Evolutionary conservation across 176 grass and related monocot species (phyloP).

Genomic region (Oryza rufipogon): DNA sequence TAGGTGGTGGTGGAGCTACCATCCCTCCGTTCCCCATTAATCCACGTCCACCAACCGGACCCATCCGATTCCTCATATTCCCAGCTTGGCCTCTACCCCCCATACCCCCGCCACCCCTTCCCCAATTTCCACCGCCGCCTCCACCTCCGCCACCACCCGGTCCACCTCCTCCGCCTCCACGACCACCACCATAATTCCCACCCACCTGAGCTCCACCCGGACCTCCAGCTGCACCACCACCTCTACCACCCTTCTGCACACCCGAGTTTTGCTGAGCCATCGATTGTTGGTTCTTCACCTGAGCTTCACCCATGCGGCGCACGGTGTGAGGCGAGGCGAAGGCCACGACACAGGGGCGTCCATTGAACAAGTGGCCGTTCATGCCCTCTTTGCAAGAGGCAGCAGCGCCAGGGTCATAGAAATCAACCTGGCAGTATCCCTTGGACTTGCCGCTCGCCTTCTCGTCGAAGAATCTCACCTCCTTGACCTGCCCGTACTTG

Average conservation of each 20-base stretch:
- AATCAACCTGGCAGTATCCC: constrained; percentile 77
- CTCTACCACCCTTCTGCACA: constrained; percentile 55
- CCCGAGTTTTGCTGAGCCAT: constrained; percentile 49
- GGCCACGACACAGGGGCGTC: constrained; percentile 72
- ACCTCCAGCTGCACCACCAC: constrained; percentile 39
- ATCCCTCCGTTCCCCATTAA: constrained; percentile 67
- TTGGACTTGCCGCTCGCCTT: constrained; percentile 82
- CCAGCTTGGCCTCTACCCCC: constrained; percentile 54
- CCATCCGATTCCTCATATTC: constrained; percentile 67
- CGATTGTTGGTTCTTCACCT: constrained; percentile 64
- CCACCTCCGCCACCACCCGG: constrained; percentile 16
- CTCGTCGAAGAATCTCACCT: constrained; percentile 79
- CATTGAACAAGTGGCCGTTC: constrained; percentile 75
- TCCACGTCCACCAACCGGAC: constrained; percentile 53
- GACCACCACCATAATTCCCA: constrained; percentile 48
- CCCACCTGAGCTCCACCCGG: constrained; percentile 30
- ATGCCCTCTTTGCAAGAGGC: constrained; percentile 68
- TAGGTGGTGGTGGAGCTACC: constrained; percentile 59
- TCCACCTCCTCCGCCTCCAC: constrained; percentile 44
- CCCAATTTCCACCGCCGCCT: constrained; percentile 55
- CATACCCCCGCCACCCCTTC: constrained; percentile 59
- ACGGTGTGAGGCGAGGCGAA: constrained; percentile 60
- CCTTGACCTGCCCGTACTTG: constrained; percentile 79
- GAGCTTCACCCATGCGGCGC: constrained; percentile 74
- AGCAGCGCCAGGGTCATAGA: constrained; percentile 56